A percentile compares a stretch with the other conserved stretches of the same genome.
phyloP scores from a whole-genome alignment of 164 flowering plant species.

The Nelumbo lutea region DNA sequence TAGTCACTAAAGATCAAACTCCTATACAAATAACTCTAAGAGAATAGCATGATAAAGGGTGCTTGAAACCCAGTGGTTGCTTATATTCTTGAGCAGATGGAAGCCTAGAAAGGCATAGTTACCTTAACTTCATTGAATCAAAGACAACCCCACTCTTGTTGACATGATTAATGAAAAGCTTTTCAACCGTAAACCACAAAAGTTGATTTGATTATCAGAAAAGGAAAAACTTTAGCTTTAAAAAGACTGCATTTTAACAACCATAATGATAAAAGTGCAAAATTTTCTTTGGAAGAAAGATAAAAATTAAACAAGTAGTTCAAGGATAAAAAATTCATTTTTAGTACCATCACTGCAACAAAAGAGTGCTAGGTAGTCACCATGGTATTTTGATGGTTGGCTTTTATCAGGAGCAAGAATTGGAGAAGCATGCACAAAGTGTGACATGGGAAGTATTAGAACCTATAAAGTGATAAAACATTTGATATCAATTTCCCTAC shows the following conservation, averaged over 20 bases:
- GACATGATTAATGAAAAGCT: slow-evolving; percentile 82
- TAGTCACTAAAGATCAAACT: no score
- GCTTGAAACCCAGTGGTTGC: no score
- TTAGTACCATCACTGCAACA: slow-evolving; percentile 99
- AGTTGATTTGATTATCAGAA: neutral
- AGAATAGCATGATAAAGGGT: no score
- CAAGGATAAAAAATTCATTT: slow-evolving; percentile 79
- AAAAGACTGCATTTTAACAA: neutral
- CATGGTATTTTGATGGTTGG: slow-evolving; percentile 91
- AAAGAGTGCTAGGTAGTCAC: slow-evolving; percentile 89
- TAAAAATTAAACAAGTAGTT: slow-evolving; percentile 71
- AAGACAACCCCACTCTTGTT: no score
- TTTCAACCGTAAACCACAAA: slow-evolving; percentile 52
- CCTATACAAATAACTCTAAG: no score
- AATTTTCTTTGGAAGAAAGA: neutral
- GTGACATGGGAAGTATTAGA: slow-evolving; percentile 81
- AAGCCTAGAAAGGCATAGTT: no score
- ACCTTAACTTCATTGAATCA: no score
- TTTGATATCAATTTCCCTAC: slow-evolving; percentile 6
- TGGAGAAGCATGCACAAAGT: slow-evolving; percentile 90
- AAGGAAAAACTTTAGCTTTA: neutral
- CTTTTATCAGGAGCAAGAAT: slow-evolving; percentile 98
- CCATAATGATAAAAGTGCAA: neutral
- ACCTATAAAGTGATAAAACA: slow-evolving; percentile 46
- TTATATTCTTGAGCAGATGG: slow-evolving; percentile 5